Evolutionary conservation across 257 asterid species (phyloP), one percentile per base, ranked within the genome.

Genomic region (Thymus mandschuricus): DNA sequence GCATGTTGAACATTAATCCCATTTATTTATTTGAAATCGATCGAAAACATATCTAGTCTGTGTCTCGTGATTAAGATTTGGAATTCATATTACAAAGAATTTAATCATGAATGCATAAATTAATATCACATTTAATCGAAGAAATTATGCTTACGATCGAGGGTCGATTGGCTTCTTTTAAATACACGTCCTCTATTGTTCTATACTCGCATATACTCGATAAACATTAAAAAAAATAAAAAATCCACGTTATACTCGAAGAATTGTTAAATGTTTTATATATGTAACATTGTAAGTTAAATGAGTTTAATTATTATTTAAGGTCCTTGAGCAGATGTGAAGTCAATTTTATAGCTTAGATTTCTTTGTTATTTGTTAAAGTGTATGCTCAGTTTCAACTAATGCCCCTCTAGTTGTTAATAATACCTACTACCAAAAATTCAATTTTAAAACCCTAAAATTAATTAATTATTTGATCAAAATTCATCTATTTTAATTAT

Each of bases 311-410:
- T 59, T 9, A 29, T 11, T 9, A 3, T 9, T 27, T 4, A 27
- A 45, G 46, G 10, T 51, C 3, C 5, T 66, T 65, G 35, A 57
- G 78, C 74, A 75, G 85, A 60, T 77, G 78, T 70, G 78, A 74
- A 74, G 78, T 81, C 82, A 78, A 73, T 77, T 77, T 77, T 66
- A 68, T 77, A 67, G 80, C 56, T 75, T 77, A 75, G 43, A 67
- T 71, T 74, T 74, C 73, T 81, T 13, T 75, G 70, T 80, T 15
- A 40, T 60, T 68, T 52, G 62, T 60, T 74, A 56, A 62, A 49
- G 70, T 61, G 78, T 71, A 60, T 55, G 71, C 68, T 81, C 80
- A 81, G 78, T 81, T 74, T 68, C 73, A 77, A 77, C 77, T 71
- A 81, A 60, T 74, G 72, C 55, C 51, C 68, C 65, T 76, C 31